Evolutionary conservation across 73 alveolate species (phyloP).

Genomic region (Tetrahymena malaccensis): DNA sequence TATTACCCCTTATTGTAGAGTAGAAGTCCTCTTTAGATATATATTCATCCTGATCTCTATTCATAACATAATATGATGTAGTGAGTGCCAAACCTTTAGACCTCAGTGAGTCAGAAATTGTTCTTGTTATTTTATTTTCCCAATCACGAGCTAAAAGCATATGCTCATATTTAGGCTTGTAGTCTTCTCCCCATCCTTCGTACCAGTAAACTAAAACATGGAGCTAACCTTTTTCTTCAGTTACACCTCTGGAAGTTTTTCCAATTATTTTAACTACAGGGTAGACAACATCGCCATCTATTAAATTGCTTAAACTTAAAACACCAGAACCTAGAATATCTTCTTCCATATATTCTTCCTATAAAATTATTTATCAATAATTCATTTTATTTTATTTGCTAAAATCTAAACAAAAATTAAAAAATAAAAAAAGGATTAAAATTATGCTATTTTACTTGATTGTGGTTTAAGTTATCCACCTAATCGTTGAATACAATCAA

Average conservation of each 20-base stretch:
- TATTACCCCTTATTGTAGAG: background rate
- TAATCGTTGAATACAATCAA: background rate
- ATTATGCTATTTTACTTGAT: background rate
- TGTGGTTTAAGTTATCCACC: background rate
- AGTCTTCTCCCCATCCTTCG: background rate
- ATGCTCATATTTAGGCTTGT: background rate
- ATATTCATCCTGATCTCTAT: background rate
- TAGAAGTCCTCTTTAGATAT: background rate
- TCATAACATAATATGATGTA: background rate
- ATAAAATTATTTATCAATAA: background rate
- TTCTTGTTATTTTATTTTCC: background rate
- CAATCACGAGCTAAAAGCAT: background rate
- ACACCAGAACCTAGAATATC: background rate
- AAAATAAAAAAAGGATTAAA: too few species aligned
- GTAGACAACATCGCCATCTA: background rate
- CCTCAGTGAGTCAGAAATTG: background rate
- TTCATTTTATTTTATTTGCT: background rate
- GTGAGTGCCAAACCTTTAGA: background rate
- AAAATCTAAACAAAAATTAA: too few species aligned
- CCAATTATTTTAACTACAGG: background rate
- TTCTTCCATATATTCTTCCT: background rate
- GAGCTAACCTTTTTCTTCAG: background rate
- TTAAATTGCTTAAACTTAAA: background rate
- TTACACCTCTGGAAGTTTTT: background rate
- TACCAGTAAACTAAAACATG: background rate